A percentile compares a stretch with the other conserved stretches of the same genome.
Conservation (phyloP, 108 stramenopile species). For the Tribonema minus region DNA sequence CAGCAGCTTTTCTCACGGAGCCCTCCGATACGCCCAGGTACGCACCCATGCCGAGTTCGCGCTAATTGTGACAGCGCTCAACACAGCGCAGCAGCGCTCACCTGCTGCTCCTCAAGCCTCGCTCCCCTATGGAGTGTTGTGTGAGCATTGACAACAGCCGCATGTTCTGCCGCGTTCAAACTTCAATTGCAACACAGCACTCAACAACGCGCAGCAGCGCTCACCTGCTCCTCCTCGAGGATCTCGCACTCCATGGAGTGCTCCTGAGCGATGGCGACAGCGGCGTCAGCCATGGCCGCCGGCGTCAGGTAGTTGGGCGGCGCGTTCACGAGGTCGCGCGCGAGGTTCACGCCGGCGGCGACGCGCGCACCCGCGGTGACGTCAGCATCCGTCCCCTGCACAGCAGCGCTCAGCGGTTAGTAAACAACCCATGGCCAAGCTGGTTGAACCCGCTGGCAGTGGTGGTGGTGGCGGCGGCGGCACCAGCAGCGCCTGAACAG, state of each 20-base stretch:
- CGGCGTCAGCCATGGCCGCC: slow-evolving; percentile 71
- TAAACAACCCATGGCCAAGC: neutral
- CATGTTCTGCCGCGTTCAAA: too few relatives aligned
- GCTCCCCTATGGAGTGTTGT: slow-evolving; percentile 60
- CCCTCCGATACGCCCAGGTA: slow-evolving; percentile 87
- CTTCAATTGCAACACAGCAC: too few relatives aligned
- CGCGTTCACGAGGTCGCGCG: slow-evolving; percentile 89
- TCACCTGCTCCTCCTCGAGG: slow-evolving; percentile 75
- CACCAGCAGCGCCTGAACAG: neutral
- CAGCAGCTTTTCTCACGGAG: too few relatives aligned
- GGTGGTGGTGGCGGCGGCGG: neutral
- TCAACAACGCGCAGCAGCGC: too few relatives aligned
- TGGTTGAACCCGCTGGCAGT: neutral
- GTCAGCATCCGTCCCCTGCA: neutral
- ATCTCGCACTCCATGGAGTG: slow-evolving; percentile 66
- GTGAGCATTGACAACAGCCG: slow-evolving; percentile 56
- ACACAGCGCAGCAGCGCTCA: too few relatives aligned
- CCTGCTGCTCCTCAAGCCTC: slow-evolving; percentile 74
- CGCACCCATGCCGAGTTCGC: slow-evolving; percentile 89
- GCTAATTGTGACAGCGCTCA: too few relatives aligned
- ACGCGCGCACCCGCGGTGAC: slow-evolving; percentile 7
- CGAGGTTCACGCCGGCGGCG: slow-evolving; percentile 45
- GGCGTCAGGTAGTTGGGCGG: slow-evolving; percentile 94
- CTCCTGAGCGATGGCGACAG: slow-evolving; percentile 41
- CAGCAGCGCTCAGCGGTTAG: neutral